Percentiles rank a stretch among this genome's conserved stretches.
These are phyloP conservation scores for Pythium brassicae DNA, from an alignment of 352 stramenopile genomes.

Conservation along the genomic window DNA sequence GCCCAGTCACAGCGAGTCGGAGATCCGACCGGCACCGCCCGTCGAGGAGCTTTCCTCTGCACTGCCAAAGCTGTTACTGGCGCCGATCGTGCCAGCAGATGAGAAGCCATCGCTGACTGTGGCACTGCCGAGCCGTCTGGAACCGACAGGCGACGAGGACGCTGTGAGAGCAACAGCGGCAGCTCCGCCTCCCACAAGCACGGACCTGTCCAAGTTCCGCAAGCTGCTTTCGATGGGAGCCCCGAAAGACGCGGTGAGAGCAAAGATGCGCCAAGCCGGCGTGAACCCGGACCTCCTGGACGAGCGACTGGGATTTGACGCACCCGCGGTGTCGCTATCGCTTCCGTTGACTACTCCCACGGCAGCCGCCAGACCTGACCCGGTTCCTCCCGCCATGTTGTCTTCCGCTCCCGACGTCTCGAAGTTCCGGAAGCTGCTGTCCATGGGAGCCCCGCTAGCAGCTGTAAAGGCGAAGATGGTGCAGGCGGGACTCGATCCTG, in stretches of 20 bases:
- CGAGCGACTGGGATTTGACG: constrained; percentile 29
- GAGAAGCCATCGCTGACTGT: constrained; percentile 4
- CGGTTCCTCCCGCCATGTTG: neutral
- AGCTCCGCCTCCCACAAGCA: constrained; percentile 5
- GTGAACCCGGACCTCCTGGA: constrained; percentile 56
- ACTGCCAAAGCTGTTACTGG: constrained; percentile 20
- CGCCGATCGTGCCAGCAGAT: constrained; percentile 9
- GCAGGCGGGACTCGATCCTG: constrained; percentile 50
- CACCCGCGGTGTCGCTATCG: constrained; percentile 61
- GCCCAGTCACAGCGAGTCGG: neutral
- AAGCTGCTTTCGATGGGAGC: constrained; percentile 90
- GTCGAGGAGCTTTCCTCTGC: neutral
- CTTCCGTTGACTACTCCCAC: neutral
- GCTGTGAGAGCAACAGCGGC: neutral
- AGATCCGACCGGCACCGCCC: neutral
- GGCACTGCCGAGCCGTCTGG: constrained; percentile 17
- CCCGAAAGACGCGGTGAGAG: constrained; percentile 59
- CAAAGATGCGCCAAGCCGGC: constrained; percentile 65
- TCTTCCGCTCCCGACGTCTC: constrained; percentile 22
- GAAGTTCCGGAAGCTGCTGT: constrained; percentile 62
- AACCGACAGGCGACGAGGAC: neutral
- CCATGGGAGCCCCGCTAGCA: constrained; percentile 51
- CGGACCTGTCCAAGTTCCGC: constrained; percentile 80
- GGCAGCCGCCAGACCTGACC: neutral
- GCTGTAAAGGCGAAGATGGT: constrained; percentile 68